Evolutionary conservation across 345 rosid species (phyloP), one percentile per base, ranked within the genome.

Genomic region (Dimocarpus longan): DNA sequence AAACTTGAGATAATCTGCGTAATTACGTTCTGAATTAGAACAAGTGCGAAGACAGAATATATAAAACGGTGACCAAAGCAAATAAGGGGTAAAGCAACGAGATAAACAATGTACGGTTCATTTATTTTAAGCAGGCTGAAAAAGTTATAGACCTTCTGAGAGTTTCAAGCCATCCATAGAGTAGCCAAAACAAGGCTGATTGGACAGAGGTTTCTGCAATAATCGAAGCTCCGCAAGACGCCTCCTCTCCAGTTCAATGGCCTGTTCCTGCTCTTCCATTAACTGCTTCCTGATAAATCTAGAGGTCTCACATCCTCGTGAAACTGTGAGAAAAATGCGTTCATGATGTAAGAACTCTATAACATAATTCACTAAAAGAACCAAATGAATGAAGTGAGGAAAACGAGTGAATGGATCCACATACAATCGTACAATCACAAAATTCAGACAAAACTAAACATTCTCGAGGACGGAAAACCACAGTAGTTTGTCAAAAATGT

Each of bases 221-320:
- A 83, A 72, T 26, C 66, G 88, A 73, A 86, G 78, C 83, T 81
- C 84, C 2, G 82, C 73, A 5, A 79, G 83, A 21, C 73, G 87
- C 87, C 87, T 77, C 83, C 87, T 84, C 76, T 85, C 84, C 11
- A 78, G 42, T 80, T 86, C 90, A 68, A 85, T 67, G 50, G 80
- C 68, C 46, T 80, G 87, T n/a, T 85, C 91, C 22, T 80, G 85
- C 77, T 86, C 88, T 70, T 86, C 91, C 66, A 86, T 57, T 10
- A 81, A 71, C 73, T 86, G 94, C 83, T 85, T 80, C 68, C 86
- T 89, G 70, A 89, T 79, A 46, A 85, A 80, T 74, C 83, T 84
- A 0, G 88, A 78, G 56, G 83, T 78, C 65, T 84, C 90, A 42
- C 73, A 86, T 79, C 85, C 85, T 79, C 88, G 84, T 40, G 88